Conservation (phyloP, 495 filamentous ascomycete genomes). For the Penicillium paxilli region DNA sequence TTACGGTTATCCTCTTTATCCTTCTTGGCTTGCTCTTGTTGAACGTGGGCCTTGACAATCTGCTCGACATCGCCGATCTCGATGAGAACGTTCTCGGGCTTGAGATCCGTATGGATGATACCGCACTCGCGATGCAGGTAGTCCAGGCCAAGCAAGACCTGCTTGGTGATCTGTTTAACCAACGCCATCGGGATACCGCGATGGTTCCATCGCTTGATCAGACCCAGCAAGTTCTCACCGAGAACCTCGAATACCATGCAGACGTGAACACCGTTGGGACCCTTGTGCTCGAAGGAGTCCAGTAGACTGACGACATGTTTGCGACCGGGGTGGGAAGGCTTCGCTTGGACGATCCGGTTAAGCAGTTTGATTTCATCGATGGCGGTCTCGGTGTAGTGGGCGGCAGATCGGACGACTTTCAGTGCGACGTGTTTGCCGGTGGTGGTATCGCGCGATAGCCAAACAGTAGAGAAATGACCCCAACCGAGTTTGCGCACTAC, state of each 20-base stretch:
- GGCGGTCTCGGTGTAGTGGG: slow-evolving; percentile 98
- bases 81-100: slow-evolving; percentile 97
- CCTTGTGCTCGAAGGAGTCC: slow-evolving; percentile 97
- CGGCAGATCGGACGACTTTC: slow-evolving; percentile 95
- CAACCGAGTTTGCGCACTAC: slow-evolving; percentile 96
- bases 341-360: slow-evolving; percentile 93
- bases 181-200: slow-evolving; percentile 93
- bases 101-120: slow-evolving; percentile 98
- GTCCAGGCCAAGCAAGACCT: slow-evolving; percentile 91
- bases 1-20: slow-evolving; percentile 91
- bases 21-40: slow-evolving; percentile 65
- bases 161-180: slow-evolving; percentile 98
- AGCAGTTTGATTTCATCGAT: slow-evolving; percentile 99
- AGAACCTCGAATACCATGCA: slow-evolving; percentile 99
- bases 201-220: slow-evolving; percentile 99
- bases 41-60: slow-evolving; percentile 94
- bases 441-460: slow-evolving; percentile 90
- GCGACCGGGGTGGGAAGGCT: slow-evolving; percentile 87
- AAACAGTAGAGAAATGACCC: slow-evolving; percentile 99
- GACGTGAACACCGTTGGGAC: slow-evolving; percentile 92
- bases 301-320: slow-evolving; percentile 93
- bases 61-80: slow-evolving; percentile 98
- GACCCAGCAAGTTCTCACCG: slow-evolving; percentile 89
- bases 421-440: slow-evolving; percentile 93
- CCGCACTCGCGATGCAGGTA: slow-evolving; percentile 97